Evolutionary conservation across 495 filamentous ascomycete genomes (phyloP), one percentile per base, ranked within the genome.

Genomic region (Ascodesmis nigricans): DNA sequence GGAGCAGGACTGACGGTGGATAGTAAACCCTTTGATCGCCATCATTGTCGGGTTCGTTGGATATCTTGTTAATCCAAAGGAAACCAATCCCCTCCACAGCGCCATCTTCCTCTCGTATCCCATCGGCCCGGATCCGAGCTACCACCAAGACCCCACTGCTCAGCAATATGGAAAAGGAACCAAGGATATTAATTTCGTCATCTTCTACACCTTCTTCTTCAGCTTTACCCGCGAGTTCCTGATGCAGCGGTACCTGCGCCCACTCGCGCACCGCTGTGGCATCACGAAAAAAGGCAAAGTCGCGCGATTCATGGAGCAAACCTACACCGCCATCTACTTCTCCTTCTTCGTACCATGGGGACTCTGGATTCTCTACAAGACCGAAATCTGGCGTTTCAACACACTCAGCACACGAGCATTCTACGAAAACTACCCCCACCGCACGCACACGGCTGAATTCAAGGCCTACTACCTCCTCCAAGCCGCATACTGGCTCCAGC

Each of bases 381-480:
- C 81, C 5, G 73, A 81, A 7, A 67, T 97, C n/a, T 97, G 87
- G 87, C 95, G 92, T 54, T 97, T 95, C 65, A 82, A 91, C 57
- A 90, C 78, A 4, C 44, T 43, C 28, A 36, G 18, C 17, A 61
- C 56, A 21, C n/a, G n/a, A n/a, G 81, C 67, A 40, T 91, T 93
- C 78, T 97, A 84, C 51, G 82, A 90, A 55, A 62, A 60, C 5
- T 95, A 78, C 59, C 87, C 87, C 11, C 87, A 97, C 56, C 65
- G 67, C 41, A 74, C 75, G 30, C 84, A 90, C 49, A 78, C 78
- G 31, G 75, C 58, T 24, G 35, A 64, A n/a, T 91, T 95, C 68
- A 97, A 97, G 65, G 77, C 82, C 15, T 97, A 93, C 53, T 97
- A 97, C 47, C 60, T 97, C 31, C 73, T 97, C 45, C 77, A 97